These are phyloP conservation scores for Willaertia magna DNA, from an alignment of 208 protist species.

Conservation along the genomic window DNA sequence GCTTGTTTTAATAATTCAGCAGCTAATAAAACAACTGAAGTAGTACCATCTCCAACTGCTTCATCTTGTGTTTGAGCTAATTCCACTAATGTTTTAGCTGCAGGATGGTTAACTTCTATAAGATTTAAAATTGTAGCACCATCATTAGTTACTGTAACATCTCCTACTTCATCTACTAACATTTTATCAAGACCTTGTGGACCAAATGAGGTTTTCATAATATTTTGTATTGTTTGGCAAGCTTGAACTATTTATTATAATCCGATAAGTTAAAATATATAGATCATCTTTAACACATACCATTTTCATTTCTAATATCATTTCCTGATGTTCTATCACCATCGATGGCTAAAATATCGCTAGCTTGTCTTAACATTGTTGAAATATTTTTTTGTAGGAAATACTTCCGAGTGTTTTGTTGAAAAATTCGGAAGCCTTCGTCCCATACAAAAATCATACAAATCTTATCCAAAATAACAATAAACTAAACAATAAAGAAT, in stretches of 20 bases:
- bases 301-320: conserved; percentile 88
- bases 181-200: conserved; percentile 99
- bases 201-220: conserved; percentile 98
- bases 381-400: too few relatives aligned
- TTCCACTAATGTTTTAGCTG: conserved; percentile 91
- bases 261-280: conserved; percentile 4
- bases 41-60: conserved; percentile 98
- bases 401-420: too few relatives aligned
- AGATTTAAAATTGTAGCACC: conserved; percentile 89
- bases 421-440: too few relatives aligned
- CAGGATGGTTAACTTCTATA: conserved; percentile 82
- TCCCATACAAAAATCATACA: too few relatives aligned
- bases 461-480: too few relatives aligned
- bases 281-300: conserved; percentile 23
- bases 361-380: too few relatives aligned
- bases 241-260: conserved; percentile 84
- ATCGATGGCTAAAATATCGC: too few relatives aligned
- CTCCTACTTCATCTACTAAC: conserved; percentile 98
- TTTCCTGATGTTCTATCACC: conserved; percentile 82
- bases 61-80: conserved; percentile 97
- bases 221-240: conserved; percentile 89
- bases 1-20: conserved; percentile 93
- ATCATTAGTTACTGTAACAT: conserved; percentile 98
- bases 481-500: too few relatives aligned
- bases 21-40: conserved; percentile 97